phyloP scores from a whole-genome alignment of 345 rosid genomes.

The Trapa bicornis region DNA sequence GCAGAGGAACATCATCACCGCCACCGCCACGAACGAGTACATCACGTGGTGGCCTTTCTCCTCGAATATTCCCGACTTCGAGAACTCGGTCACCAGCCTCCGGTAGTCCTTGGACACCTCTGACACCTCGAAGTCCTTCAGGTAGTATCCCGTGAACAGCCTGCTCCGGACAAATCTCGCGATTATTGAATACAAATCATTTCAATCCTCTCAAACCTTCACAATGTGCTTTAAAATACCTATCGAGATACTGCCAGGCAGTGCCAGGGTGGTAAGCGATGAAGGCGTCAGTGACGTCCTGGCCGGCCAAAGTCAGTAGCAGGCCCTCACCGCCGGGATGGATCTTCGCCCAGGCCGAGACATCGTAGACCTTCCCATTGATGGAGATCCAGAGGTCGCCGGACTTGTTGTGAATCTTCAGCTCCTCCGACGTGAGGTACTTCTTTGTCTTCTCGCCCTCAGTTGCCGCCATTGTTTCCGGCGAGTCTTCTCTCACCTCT shows the following conservation, averaged over 20 bases:
- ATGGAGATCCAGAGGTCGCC: slow-evolving; percentile 88
- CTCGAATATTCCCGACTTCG: slow-evolving; percentile 56
- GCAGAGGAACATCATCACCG: slow-evolving; percentile 30
- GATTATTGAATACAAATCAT: too few species aligned
- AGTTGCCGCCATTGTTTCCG: slow-evolving; percentile 7
- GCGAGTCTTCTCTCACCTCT: not conserved
- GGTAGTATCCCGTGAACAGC: slow-evolving; percentile 51
- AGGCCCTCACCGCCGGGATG: slow-evolving; percentile 87
- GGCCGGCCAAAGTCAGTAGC: slow-evolving; percentile 68
- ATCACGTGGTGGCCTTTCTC: slow-evolving; percentile 56
- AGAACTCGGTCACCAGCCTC: slow-evolving; percentile 35
- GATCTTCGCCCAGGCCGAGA: slow-evolving; percentile 53
- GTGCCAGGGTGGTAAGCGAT: slow-evolving; percentile 89
- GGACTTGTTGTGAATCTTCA: slow-evolving; percentile 39
- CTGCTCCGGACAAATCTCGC: slow-evolving; percentile 4
- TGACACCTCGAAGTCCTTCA: slow-evolving; percentile 43
- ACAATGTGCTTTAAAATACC: slow-evolving; percentile 18
- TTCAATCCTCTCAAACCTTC: too few species aligned
- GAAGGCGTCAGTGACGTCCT: slow-evolving; percentile 88
- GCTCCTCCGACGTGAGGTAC: slow-evolving; percentile 52
- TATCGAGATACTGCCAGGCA: slow-evolving; percentile 71
- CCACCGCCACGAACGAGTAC: slow-evolving; percentile 28
- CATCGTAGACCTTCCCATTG: slow-evolving; percentile 78
- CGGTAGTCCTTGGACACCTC: slow-evolving; percentile 73
- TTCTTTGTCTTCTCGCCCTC: slow-evolving; percentile 19